Evolutionary conservation across 441 rosid genomes (phyloP).

Genomic region (Gossypium davidsonii): DNA sequence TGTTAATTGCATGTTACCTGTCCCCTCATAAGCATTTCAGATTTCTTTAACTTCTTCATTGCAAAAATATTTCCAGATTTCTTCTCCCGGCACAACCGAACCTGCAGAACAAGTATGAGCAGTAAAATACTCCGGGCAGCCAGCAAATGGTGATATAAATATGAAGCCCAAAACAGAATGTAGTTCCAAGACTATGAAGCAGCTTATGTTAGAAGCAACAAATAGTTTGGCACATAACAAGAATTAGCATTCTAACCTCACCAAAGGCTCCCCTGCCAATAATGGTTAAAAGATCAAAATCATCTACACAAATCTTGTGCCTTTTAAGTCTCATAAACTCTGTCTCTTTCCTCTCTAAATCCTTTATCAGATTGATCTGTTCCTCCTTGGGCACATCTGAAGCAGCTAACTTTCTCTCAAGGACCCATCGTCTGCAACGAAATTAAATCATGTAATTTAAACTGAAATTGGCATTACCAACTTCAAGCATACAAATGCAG

Average conservation of each 20-base stretch:
- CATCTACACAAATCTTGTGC: constrained; percentile 83
- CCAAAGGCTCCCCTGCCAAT: constrained; percentile 96
- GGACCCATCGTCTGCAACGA: constrained; percentile 68
- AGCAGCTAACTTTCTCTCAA: constrained; percentile 80
- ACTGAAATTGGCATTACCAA: constrained; percentile 6
- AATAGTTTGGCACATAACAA: not conserved
- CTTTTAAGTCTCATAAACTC: constrained; percentile 93
- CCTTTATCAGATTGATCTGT: constrained; percentile 76
- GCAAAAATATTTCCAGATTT: constrained; percentile 95
- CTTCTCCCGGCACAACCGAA: constrained; percentile 81
- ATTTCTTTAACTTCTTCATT: constrained; percentile 96
- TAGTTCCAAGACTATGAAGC: not conserved
- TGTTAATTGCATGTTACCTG: constrained; percentile 51
- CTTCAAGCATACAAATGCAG: not conserved
- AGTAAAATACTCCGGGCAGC: constrained; percentile 11
- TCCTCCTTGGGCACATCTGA: constrained; percentile 88
- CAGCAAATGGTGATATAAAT: constrained; percentile 8
- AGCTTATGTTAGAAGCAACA: constrained; percentile 11
- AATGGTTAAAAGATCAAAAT: constrained; percentile 86
- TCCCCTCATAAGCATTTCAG: constrained; percentile 93
- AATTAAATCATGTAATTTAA: constrained; percentile 21
- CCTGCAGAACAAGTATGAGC: constrained; percentile 41
- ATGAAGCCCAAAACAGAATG: not conserved
- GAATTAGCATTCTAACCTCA: constrained; percentile 55
- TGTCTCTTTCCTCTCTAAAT: constrained; percentile 89